Base-by-base conservation (phyloP, 2,329 filamentous ascomycete species). In the Tympanopsis confertula region DNA sequence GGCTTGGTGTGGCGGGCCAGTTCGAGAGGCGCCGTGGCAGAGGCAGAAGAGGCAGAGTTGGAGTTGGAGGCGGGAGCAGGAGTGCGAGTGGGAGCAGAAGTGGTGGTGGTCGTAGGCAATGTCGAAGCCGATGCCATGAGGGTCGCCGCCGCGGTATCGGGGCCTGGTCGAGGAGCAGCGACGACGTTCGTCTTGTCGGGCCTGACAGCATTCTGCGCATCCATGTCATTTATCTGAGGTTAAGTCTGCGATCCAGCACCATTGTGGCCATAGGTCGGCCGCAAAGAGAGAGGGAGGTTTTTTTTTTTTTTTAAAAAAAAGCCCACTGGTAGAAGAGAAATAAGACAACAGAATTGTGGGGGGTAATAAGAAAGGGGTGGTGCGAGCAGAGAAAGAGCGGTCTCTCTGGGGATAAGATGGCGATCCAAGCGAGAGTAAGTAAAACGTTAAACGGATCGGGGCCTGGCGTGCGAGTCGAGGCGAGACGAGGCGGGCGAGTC, bases 121-220 rank as follows among this genome's bases (percentile, higher is more conserved):
- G 42, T 62, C 57, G 45, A 12, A 17, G 24, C 15, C 24, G 15
- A 14, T 32, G 35, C 14, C 35, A 38, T 35, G 32, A 20, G 39
- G 22, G 35, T 30, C 19, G 28, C 14, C n/a, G 38, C 38, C 19
- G 41, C 50, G 29, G 45, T 43, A 19, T 47, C 48, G 48, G 53
- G 56, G 48, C 58, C 58, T 55, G 60, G 61, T 56, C 63, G 62
- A 50, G 66, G 61, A 52, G 68, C 68, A 67, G 68, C 66, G 58
- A 63, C 56, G 56, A 65, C 69, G 70, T 70, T 74, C 65, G 67
- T 68, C 61, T 66, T 69, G 60, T 69, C 68, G 65, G 69, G 66
- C 66, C 72, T 71, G 63, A 66, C 65, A 69, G 69, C 72, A 76
- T 76, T 75, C 65, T 75, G 72, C 71, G 70, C 71, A 74, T 77